These are phyloP conservation scores for Hypoxylon sp. DNA, from an alignment of 2,329 filamentous ascomycete genomes.

Conservation along the genomic window DNA sequence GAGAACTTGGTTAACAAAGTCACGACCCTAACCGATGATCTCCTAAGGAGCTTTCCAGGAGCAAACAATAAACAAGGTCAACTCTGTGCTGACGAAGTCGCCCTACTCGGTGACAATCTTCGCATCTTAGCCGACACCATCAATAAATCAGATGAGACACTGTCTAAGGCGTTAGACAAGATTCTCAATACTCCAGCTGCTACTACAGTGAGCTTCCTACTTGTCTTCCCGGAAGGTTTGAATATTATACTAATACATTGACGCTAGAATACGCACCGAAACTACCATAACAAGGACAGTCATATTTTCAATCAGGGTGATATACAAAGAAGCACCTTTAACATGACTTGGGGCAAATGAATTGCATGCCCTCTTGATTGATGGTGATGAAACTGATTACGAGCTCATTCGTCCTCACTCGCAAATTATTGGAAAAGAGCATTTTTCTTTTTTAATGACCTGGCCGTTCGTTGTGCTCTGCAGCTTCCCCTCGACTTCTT, in stretches of 20 bases:
- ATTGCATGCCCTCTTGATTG: neutral
- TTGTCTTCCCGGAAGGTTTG: neutral
- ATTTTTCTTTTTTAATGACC: too few relatives aligned
- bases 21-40: neutral
- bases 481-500: neutral
- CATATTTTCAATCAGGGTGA: neutral
- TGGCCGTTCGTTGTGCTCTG: neutral
- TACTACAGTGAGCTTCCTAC: neutral
- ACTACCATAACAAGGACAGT: neutral
- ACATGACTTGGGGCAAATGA: neutral
- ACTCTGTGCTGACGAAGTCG: neutral
- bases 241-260: neutral
- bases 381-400: neutral
- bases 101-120: neutral
- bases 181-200: neutral
- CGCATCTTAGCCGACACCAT: neutral
- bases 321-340: neutral
- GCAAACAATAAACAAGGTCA: neutral
- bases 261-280: neutral
- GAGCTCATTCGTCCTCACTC: neutral
- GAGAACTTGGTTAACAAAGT: neutral
- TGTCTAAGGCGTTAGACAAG: neutral
- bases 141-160: neutral
- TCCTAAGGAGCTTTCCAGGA: neutral
- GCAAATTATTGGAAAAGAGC: neutral